These are phyloP conservation scores for Cladosporium sphaerospermum DNA, from an alignment of 2,329 filamentous ascomycete genomes.

Conservation along the genomic window DNA sequence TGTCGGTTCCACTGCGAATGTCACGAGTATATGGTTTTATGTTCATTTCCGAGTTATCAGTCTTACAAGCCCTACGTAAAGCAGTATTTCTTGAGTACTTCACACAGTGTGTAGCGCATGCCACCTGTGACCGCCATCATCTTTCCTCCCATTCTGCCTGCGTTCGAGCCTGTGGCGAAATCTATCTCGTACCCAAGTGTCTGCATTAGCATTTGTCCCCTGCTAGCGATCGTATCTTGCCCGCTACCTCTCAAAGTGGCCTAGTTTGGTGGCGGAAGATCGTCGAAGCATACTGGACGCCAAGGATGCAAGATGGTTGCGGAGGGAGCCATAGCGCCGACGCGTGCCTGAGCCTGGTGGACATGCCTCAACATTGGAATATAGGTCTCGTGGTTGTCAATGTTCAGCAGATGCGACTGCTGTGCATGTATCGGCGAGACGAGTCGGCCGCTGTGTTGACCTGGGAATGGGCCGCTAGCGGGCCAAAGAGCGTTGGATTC, in stretches of 20 bases:
- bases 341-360: neutral
- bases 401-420: neutral
- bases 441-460: neutral
- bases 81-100: no score
- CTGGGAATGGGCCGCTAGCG: neutral
- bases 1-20: no score
- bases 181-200: neutral
- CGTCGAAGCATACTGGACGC: slow-evolving; percentile 3
- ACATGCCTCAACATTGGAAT: neutral
- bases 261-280: slow-evolving; percentile 8
- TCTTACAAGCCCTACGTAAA: no score
- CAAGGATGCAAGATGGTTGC: neutral
- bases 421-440: neutral
- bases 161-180: neutral
- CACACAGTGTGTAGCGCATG: no score
- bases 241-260: neutral
- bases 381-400: neutral
- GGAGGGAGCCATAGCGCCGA: neutral
- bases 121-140: no score
- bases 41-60: no score
- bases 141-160: neutral
- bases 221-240: neutral
- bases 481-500: slow-evolving; percentile 2
- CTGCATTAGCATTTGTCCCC: neutral
- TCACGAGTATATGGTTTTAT: no score